phyloP scores from a whole-genome alignment of 768 basidiomycete species.

The Royoungia palumana region DNA sequence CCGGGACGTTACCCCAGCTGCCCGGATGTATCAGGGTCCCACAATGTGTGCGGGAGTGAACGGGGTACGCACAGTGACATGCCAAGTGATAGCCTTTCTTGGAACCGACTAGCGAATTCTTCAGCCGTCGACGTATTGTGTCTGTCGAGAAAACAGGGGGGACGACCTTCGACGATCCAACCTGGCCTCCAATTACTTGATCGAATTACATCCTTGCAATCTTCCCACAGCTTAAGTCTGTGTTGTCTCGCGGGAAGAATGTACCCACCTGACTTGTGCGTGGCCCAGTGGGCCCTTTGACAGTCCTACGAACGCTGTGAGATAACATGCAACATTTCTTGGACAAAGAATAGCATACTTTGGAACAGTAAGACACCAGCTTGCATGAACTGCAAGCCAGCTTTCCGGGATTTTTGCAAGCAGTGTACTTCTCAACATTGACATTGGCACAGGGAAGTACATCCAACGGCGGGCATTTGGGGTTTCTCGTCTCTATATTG shows the following conservation, averaged over 20 bases:
- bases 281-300: constrained; percentile 39
- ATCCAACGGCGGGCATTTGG: constrained; percentile 25
- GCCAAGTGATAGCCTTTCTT: constrained; percentile 28
- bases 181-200: constrained; percentile 19
- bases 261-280: constrained; percentile 36
- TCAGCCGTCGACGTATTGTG: constrained; percentile 4
- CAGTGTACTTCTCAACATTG: constrained; percentile 16
- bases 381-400: constrained; percentile 31
- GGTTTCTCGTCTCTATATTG: constrained; percentile 3
- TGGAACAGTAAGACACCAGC: constrained; percentile 46
- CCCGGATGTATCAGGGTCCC: neutral
- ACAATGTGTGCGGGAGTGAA: neutral
- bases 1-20: constrained; percentile 37
- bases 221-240: constrained; percentile 1
- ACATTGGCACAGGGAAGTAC: constrained; percentile 38
- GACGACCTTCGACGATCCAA: constrained; percentile 22
- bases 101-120: constrained; percentile 10
- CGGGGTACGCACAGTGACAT: constrained; percentile 19
- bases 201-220: constrained; percentile 24
- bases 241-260: neutral
- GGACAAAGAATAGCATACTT: constrained; percentile 6
- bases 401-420: constrained; percentile 33
- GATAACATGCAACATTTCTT: neutral
- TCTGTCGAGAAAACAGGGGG: constrained; percentile 16
- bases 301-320: constrained; percentile 31